phyloP scores from a whole-genome alignment of 139 green algal species.

The Chlorella sorokiniana region DNA sequence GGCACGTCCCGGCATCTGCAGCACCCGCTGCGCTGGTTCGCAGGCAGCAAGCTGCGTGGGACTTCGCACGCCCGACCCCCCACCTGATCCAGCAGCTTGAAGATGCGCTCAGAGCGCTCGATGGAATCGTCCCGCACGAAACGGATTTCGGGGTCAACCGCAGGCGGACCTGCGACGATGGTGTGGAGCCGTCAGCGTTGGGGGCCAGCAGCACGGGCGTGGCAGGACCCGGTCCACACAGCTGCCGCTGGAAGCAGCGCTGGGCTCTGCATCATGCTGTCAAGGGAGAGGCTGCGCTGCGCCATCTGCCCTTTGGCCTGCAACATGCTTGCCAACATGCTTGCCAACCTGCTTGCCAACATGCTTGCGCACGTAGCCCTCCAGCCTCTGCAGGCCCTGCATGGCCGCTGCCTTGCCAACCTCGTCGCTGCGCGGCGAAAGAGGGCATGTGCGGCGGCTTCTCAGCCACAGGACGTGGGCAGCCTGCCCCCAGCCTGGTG shows the following conservation, averaged over 20 bases:
- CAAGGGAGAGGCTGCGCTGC: too few species aligned
- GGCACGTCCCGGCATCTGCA: too few species aligned
- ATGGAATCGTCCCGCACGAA: constrained; percentile 88
- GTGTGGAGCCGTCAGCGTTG: too few species aligned
- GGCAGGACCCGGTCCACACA: too few species aligned
- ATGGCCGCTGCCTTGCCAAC: constrained; percentile 74
- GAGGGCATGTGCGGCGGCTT: not conserved
- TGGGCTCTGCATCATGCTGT: too few species aligned
- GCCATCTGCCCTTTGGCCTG: too few species aligned
- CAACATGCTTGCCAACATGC: not conserved
- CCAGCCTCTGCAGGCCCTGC: constrained; percentile 69
- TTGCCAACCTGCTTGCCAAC: constrained; percentile 66
- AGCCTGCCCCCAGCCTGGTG: too few species aligned
- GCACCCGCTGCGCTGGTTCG: too few species aligned
- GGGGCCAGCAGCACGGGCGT: too few species aligned
- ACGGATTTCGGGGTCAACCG: constrained; percentile 84
- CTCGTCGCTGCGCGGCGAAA: constrained; percentile 45
- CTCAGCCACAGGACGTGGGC: not conserved
- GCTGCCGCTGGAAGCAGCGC: not conserved
- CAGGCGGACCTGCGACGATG: constrained; percentile 59
- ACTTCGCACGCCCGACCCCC: not conserved
- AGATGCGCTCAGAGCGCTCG: constrained; percentile 69
- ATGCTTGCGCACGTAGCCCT: constrained; percentile 82
- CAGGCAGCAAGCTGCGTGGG: too few species aligned
- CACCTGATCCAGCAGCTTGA: constrained; percentile 44